A percentile compares a stretch with the other conserved stretches of the same genome.
Conservation (phyloP, 495 filamentous ascomycete genomes). For the Diplogelasinospora grovesii region DNA sequence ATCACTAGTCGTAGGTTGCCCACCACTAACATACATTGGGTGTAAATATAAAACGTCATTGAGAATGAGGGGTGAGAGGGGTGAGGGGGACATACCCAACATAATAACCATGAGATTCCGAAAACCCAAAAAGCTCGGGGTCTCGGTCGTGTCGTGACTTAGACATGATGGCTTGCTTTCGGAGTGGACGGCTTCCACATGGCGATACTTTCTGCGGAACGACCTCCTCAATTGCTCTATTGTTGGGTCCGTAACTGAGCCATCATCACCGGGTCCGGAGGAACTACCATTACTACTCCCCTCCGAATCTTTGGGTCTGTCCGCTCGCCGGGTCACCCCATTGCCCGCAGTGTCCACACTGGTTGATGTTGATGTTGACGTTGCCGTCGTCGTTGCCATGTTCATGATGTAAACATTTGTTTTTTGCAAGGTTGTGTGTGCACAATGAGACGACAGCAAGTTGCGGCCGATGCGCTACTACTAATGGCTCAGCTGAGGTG, state of each 20-base stretch:
- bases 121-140: constrained; percentile 87
- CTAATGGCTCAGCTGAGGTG: too few species aligned
- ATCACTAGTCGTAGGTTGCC: constrained; percentile 90
- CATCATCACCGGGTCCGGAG: too few species aligned
- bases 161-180: constrained; percentile 66
- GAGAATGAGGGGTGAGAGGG: background rate
- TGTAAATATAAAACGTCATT: background rate
- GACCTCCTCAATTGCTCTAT: constrained; percentile 17
- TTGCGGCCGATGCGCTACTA: too few species aligned
- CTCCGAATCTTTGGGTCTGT: constrained; percentile 1
- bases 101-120: constrained; percentile 95
- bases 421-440: too few species aligned
- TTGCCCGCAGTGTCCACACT: constrained; percentile 4
- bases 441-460: too few species aligned
- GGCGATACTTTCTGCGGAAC: constrained; percentile 62
- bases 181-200: constrained; percentile 81
- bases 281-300: too few species aligned
- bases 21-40: constrained; percentile 51
- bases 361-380: constrained; percentile 7
- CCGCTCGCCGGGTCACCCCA: constrained; percentile 15
- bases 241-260: constrained; percentile 10
- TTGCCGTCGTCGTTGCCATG: constrained; percentile 9
- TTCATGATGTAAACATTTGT: constrained; percentile 13
- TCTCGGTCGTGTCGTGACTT: constrained; percentile 65
- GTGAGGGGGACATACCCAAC: constrained; percentile 49